phyloP scores from a whole-genome alignment of 108 stramenopile species.

The Skeletonema potamos region DNA sequence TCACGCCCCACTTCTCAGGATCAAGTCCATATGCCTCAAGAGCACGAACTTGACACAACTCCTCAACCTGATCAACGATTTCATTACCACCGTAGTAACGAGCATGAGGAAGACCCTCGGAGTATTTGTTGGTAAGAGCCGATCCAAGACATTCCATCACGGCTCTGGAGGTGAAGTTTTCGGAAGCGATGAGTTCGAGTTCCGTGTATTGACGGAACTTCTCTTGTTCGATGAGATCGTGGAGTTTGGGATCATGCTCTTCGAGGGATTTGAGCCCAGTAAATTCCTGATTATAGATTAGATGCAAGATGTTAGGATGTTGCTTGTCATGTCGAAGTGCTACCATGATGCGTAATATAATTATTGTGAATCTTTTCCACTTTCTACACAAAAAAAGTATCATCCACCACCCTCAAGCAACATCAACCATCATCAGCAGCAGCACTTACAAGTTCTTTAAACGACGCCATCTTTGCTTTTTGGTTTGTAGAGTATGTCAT shows the following conservation, averaged over 20 bases:
- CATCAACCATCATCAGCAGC: neutral
- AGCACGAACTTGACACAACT: slow-evolving; percentile 94
- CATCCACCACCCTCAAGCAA: neutral
- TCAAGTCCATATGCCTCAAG: slow-evolving; percentile 95
- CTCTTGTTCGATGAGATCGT: slow-evolving; percentile 96
- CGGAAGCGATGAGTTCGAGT: slow-evolving; percentile 98
- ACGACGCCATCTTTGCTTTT: slow-evolving; percentile 54
- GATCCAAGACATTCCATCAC: slow-evolving; percentile 99
- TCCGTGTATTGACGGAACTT: slow-evolving; percentile 94
- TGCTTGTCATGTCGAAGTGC: no score
- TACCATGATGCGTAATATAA: no score
- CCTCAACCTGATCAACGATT: slow-evolving; percentile 96
- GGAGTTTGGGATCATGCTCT: slow-evolving; percentile 95
- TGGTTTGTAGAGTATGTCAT: slow-evolving; percentile 10
- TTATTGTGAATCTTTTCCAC: no score
- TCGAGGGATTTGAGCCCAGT: slow-evolving; percentile 88
- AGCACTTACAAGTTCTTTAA: slow-evolving; percentile 69
- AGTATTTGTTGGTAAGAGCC: slow-evolving; percentile 99
- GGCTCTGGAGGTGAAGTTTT: slow-evolving; percentile 98
- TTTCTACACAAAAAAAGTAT: no score
- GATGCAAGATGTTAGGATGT: slow-evolving; percentile 1
- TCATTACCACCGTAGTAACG: slow-evolving; percentile 99
- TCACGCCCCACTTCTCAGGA: slow-evolving; percentile 98
- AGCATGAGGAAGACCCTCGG: slow-evolving; percentile 97
- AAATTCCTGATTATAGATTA: slow-evolving; percentile 62